These are phyloP conservation scores for Ligustrum vulgare DNA, from an alignment of 257 asterid genomes.

Conservation along the genomic window DNA sequence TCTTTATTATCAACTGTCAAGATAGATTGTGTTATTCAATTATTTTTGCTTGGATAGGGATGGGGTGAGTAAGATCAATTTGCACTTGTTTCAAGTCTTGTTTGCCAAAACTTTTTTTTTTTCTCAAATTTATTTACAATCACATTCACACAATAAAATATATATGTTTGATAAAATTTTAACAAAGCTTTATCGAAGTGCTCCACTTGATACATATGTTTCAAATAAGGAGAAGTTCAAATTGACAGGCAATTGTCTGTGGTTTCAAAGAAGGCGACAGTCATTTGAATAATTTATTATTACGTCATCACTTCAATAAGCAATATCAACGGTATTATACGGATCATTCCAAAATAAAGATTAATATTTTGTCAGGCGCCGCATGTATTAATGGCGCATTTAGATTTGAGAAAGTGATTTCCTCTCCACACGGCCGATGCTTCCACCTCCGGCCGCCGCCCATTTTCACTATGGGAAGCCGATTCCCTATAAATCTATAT, in stretches of 20 bases:
- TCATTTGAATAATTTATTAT: not conserved
- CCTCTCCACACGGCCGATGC: not conserved
- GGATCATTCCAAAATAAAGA: not conserved
- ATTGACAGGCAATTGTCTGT: not conserved
- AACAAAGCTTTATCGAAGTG: not conserved
- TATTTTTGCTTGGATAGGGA: too few relatives aligned
- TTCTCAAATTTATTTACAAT: too few relatives aligned
- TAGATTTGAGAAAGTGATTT: not conserved
- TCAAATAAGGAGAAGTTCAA: not conserved
- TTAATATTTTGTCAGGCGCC: constrained; percentile 3
- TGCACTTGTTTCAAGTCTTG: too few relatives aligned
- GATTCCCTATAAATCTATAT: too few relatives aligned
- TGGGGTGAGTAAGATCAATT: too few relatives aligned
- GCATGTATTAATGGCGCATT: not conserved
- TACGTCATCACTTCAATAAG: not conserved
- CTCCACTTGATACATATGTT: not conserved
- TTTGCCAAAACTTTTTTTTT: too few relatives aligned
- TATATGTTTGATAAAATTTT: too few relatives aligned
- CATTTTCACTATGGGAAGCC: not conserved
- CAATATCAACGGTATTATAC: not conserved
- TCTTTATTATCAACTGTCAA: too few relatives aligned
- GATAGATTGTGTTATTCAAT: too few relatives aligned
- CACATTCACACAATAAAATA: too few relatives aligned
- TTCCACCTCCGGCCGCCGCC: not conserved
- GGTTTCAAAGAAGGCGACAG: constrained; percentile 3